phyloP scores from a whole-genome alignment of 2,329 filamentous ascomycete genomes.

The Plectosphaerella sp. region DNA sequence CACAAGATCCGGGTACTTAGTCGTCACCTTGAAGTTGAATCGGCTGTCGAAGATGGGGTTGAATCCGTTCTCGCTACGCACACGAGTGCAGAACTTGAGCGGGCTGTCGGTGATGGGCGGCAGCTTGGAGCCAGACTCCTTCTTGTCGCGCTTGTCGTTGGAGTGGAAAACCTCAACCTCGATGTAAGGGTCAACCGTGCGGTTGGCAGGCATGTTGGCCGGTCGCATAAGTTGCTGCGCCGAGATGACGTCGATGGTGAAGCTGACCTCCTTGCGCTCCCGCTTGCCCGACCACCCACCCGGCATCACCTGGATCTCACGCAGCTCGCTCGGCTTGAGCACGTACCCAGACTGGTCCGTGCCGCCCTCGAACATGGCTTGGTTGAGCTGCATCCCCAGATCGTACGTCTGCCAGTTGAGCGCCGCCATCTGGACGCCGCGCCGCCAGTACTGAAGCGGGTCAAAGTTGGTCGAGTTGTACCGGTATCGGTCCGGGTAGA shows the following conservation, averaged over 20 bases:
- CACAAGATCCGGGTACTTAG: conserved; percentile 90
- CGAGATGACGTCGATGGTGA: conserved; percentile 84
- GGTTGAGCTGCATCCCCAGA: conserved; percentile 90
- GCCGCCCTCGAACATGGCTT: conserved; percentile 93
- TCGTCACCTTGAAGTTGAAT: conserved; percentile 78
- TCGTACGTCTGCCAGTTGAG: conserved; percentile 99
- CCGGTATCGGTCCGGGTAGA: conserved; percentile 82
- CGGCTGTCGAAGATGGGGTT: conserved; percentile 82
- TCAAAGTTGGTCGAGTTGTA: conserved; percentile 92
- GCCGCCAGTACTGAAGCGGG: conserved; percentile 87
- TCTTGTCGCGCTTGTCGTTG: conserved; percentile 89
- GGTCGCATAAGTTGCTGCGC: conserved; percentile 91
- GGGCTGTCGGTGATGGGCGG: conserved; percentile 49
- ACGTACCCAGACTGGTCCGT: conserved; percentile 88
- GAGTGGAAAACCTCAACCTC: conserved; percentile 94
- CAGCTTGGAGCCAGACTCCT: conserved; percentile 61
- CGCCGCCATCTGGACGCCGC: conserved; percentile 95
- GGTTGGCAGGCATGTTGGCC: conserved; percentile 63
- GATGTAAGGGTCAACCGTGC: conserved; percentile 85
- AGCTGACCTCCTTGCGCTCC: conserved; percentile 76
- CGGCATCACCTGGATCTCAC: conserved; percentile 61
- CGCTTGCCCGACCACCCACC: conserved; percentile 56
- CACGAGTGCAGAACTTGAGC: conserved; percentile 72
- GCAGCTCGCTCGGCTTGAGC: conserved; percentile 82
- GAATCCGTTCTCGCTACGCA: conserved; percentile 85